Conservation (phyloP, 148 eudicot genomes). For the Chenopodium berlandieri region DNA sequence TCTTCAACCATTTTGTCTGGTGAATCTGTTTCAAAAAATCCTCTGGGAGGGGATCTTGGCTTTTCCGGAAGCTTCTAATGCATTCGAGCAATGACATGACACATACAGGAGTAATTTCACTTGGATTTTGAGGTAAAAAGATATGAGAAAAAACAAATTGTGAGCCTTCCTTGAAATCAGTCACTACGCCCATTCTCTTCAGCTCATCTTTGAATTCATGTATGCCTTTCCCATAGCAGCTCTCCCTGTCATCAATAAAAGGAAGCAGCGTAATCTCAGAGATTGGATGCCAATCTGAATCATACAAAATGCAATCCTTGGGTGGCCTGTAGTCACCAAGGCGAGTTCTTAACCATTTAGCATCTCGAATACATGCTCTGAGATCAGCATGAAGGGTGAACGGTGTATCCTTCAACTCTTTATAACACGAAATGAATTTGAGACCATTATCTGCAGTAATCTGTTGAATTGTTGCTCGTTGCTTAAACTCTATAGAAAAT, state of each 20-base stretch:
- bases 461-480: conserved; percentile 35
- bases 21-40: conserved; percentile 28
- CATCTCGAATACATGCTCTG: conserved; percentile 32
- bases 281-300: conserved; percentile 45
- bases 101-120: conserved; percentile 36
- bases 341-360: conserved; percentile 57
- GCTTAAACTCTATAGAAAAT: conserved; percentile 42
- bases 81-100: conserved; percentile 43
- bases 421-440: conserved; percentile 39
- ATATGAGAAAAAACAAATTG: conserved; percentile 37
- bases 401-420: conserved; percentile 20
- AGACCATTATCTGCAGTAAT: conserved; percentile 32
- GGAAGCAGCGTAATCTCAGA: conserved; percentile 53
- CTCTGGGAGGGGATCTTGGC: conserved; percentile 18
- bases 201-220: conserved; percentile 41
- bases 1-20: conserved; percentile 50
- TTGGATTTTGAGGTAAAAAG: conserved; percentile 37
- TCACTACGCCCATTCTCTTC: conserved; percentile 44
- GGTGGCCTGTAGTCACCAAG: conserved; percentile 51
- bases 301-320: conserved; percentile 46
- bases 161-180: conserved; percentile 36
- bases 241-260: conserved; percentile 54
- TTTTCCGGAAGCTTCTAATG: conserved; percentile 14
- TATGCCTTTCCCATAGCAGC: conserved; percentile 41
- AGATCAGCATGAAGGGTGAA: conserved; percentile 32